Base-by-base conservation (phyloP, 2,329 filamentous ascomycete species). In the Hyphodiscus sp. region DNA sequence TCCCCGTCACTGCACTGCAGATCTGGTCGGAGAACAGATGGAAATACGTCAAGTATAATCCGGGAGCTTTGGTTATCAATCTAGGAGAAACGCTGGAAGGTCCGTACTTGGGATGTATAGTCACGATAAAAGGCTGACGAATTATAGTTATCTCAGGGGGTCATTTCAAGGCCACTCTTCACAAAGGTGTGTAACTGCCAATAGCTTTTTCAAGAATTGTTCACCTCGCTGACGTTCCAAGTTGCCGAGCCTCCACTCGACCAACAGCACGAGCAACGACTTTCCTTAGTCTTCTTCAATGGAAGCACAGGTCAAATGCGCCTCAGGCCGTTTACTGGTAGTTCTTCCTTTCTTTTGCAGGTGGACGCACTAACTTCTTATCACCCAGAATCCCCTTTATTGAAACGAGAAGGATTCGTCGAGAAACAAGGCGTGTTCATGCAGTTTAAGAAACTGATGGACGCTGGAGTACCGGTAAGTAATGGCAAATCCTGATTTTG, bases 1-100 rank as follows among this genome's bases (percentile, higher is more conserved):
- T 76, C 41, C 71, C 74, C 1, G 71, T 77, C 20, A 71, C 73
- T 0, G 73, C 70, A 3, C 67, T 77, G 4, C 74, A 77, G 58
- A 72, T 77, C 41, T 74, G 71, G 67, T 71, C 61, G 50, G 65
- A 72, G 41, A 71, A 74, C 44, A 57, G 74, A 56, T 77, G 75
- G 74, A 71, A 74, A 45, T 73, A 73, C 41, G 74, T 76, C 0
- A 67, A 65, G 0, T 72, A 71, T 50, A 71, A 72, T 49, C 69
- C 71, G 6, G 71, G 72, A 20, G 73, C 73, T 0, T 69, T 77
- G 15, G 72, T 76, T 7, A 70, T 75, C 47, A 77, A 77, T 50
- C 71, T 76, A 4, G 74, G 72, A 6, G 72, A 74, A 46, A 71
- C 70, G 1, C 61, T 74, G 20, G 66, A 75, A 59, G 73, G 23